Evolutionary conservation across 768 basidiomycete species (phyloP), one percentile per base, ranked within the genome.

Genomic region (Amanita inopinata): DNA sequence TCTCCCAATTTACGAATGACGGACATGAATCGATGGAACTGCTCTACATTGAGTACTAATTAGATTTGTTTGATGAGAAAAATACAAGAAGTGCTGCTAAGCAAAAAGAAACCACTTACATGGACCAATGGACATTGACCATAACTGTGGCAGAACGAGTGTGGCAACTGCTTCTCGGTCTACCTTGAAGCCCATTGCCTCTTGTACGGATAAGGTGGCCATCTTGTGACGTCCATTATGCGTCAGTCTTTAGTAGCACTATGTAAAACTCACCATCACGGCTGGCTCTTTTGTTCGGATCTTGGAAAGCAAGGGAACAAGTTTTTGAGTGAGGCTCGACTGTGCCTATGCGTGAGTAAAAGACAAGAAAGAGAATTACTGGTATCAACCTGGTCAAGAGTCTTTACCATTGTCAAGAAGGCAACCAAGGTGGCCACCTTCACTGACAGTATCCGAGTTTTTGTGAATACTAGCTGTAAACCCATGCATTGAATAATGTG

Each of bases 91-190:
- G 8, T 31, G 17, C 20, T 18, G 22, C 23, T 11, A 14, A 33
- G 5, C 35, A 25, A 15, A 20, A 31, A 10, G 17, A 32, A 10
- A 32, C 5, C 19, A 72, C 84, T 53, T 56, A 90, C 89, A 58
- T 42, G 93, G 93, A 18, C 91, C 93, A 67, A 98, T 94, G 2
- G 87, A 92, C 92, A 99, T 97, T 2, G 83, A 70, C 96, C 96
- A 99, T 19, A 93, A 63, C 67, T 94, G 90, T 6, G 90, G 90
- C 9, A 94, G 66, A 22, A 94, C 86, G 32, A 90, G 68, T 0
- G 83, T 87, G 2, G 89, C 89, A 8, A 91, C 86, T 7, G 92
- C 89, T 61, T 93, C 90, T 36, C 91, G 76, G 51, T 96, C 93
- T 1, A 97, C 81, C 57, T 94, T 96, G 51, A 79, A 73, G 6